Evolutionary conservation across 1,139 yeast genomes (phyloP).

Genomic region (Nematodospora anomalae): DNA sequence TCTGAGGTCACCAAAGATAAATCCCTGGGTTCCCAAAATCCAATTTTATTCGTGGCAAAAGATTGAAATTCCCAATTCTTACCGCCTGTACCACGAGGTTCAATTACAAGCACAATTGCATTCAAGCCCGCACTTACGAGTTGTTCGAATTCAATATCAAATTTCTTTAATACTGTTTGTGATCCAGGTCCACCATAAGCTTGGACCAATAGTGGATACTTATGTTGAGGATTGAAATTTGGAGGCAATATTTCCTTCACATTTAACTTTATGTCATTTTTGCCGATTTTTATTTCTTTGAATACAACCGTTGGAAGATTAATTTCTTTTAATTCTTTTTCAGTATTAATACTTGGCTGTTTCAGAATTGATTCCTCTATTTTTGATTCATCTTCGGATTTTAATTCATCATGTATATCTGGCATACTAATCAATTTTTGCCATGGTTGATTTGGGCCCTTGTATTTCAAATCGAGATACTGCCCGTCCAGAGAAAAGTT

Average conservation of each 20-base stretch:
- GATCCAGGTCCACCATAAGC: constrained; percentile 97
- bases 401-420: constrained; percentile 26
- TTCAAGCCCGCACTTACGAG: constrained; percentile 66
- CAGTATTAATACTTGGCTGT: constrained; percentile 29
- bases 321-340: constrained; percentile 25
- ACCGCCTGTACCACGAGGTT: constrained; percentile 94
- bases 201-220: constrained; percentile 79
- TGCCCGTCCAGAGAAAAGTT: constrained; percentile 56
- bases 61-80: constrained; percentile 77
- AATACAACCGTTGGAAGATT: constrained; percentile 58
- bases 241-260: constrained; percentile 77
- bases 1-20: constrained; percentile 63
- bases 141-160: constrained; percentile 64
- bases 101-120: constrained; percentile 77
- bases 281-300: constrained; percentile 48
- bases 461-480: constrained; percentile 51
- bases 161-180: constrained; percentile 60
- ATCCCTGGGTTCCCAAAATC: constrained; percentile 87
- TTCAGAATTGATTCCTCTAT: constrained; percentile 21
- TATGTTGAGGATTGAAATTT: constrained; percentile 53
- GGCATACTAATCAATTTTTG: constrained; percentile 55
- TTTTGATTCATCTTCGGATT: constrained; percentile 9
- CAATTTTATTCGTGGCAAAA: constrained; percentile 68
- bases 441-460: constrained; percentile 69
- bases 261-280: constrained; percentile 51